Evolutionary conservation across 208 protist genomes (phyloP).

Genomic region (Leishmania guyanensis): DNA sequence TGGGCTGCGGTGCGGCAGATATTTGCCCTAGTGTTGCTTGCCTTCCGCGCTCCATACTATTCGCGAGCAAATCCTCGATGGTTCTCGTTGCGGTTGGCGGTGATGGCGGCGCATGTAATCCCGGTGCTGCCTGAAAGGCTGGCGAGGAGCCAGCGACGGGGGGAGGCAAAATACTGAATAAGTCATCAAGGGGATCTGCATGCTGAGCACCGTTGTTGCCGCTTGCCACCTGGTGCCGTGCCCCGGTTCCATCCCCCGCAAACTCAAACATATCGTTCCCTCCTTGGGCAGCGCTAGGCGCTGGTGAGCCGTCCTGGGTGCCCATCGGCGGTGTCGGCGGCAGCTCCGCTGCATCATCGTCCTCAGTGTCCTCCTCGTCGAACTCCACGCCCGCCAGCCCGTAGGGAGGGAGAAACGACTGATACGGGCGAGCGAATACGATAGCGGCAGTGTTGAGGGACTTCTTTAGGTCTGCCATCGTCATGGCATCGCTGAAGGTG

Average conservation of each 20-base stretch:
- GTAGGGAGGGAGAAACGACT: conserved; percentile 93
- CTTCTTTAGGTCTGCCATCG: conserved; percentile 90
- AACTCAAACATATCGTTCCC: conserved; percentile 26
- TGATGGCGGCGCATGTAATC: background rate
- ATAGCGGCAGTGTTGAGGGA: conserved; percentile 94
- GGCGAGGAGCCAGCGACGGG: conserved; percentile 11
- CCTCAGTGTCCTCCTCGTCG: conserved; percentile 74
- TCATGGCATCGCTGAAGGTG: conserved; percentile 91
- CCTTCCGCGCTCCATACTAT: background rate
- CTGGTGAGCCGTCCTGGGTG: conserved; percentile 4
- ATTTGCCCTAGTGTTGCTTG: background rate
- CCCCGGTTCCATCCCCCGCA: conserved; percentile 10
- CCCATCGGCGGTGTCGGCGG: conserved; percentile 33
- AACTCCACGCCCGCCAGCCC: conserved; percentile 57
- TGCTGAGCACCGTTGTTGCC: conserved; percentile 21
- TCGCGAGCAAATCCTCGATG: conserved; percentile 38
- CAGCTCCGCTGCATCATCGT: conserved; percentile 50
- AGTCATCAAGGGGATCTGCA: conserved; percentile 45
- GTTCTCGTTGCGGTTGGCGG: background rate
- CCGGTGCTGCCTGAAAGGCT: background rate
- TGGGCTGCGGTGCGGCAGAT: background rate
- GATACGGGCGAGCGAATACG: conserved; percentile 96
- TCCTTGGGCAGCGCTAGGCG: background rate
- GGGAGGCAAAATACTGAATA: conserved; percentile 30
- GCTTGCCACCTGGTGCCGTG: conserved; percentile 5